Evolutionary conservation across 768 basidiomycete genomes (phyloP).

Genomic region (Pisolithus tinctorius): DNA sequence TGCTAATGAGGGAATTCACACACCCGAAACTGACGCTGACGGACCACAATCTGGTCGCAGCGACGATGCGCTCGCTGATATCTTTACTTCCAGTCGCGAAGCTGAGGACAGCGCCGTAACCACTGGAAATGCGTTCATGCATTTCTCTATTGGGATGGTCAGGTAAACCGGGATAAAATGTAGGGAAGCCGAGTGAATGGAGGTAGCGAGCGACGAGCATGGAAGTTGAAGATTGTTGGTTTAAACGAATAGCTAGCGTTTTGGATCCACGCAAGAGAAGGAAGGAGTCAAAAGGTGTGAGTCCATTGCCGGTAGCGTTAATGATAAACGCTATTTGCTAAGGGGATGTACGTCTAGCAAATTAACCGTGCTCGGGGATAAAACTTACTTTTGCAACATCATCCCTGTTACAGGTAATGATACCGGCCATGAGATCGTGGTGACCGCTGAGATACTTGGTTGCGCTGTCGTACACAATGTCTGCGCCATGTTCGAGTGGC

Average conservation of each 20-base stretch:
- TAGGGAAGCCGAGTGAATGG: constrained; percentile 75
- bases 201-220: constrained; percentile 84
- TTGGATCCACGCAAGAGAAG: constrained; percentile 93
- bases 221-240: constrained; percentile 82
- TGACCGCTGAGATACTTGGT: constrained; percentile 98
- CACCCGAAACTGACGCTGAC: constrained; percentile 98
- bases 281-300: constrained; percentile 95
- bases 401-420: constrained; percentile 86
- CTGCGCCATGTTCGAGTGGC: constrained; percentile 92
- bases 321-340: constrained; percentile 88
- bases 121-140: constrained; percentile 87
- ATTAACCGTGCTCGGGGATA: neutral
- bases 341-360: constrained; percentile 1
- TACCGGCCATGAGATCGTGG: constrained; percentile 98
- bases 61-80: constrained; percentile 88
- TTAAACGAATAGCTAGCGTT: constrained; percentile 94
- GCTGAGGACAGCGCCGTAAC: constrained; percentile 89
- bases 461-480: constrained; percentile 96
- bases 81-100: constrained; percentile 92
- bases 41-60: constrained; percentile 89
- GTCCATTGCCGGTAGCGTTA: constrained; percentile 89
- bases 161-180: constrained; percentile 87
- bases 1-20: constrained; percentile 95
- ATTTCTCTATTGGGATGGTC: constrained; percentile 78
- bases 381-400: constrained; percentile 71